These are phyloP conservation scores for Davidsoniella australis DNA, from an alignment of 2,329 filamentous ascomycete species.

Conservation along the genomic window DNA sequence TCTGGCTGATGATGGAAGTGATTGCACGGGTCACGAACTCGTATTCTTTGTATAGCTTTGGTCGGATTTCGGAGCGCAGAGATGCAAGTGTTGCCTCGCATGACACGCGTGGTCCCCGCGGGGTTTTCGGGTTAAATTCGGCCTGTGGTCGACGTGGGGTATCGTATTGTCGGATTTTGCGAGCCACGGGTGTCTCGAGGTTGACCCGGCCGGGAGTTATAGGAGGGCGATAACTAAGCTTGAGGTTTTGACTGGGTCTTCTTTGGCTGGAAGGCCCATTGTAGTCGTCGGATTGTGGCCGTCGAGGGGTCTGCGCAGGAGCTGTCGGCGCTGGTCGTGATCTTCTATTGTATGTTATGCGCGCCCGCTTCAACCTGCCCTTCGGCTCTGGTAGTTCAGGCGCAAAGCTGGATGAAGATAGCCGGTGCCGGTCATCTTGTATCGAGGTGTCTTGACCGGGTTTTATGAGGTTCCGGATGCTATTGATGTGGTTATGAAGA, in stretches of 20 bases:
- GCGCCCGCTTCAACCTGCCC: constrained; percentile 2
- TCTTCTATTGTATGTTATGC: constrained; percentile 1
- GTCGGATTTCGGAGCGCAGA: neutral
- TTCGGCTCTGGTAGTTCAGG: neutral
- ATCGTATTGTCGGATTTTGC: constrained; percentile 16
- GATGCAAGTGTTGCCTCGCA: neutral
- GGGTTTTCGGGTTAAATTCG: neutral
- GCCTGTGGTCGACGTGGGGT: constrained; percentile 2
- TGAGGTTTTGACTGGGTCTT: neutral
- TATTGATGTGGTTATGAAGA: constrained; percentile 6
- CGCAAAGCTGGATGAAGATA: neutral
- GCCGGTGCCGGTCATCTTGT: neutral
- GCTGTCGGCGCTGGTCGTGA: neutral
- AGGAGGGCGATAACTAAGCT: constrained; percentile 7
- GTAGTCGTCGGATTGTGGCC: neutral
- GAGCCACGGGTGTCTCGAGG: constrained; percentile 19
- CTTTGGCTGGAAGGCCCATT: neutral
- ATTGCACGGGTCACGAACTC: constrained; percentile 8
- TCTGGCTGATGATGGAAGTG: constrained; percentile 1
- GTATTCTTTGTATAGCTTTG: constrained; percentile 9
- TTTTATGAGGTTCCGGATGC: neutral
- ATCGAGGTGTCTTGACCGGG: neutral
- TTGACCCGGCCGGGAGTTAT: constrained; percentile 14
- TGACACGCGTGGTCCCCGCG: neutral
- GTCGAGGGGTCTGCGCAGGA: neutral